Base-by-base conservation (phyloP, 2,329 filamentous ascomycete species). In the Metarhizium rileyi region DNA sequence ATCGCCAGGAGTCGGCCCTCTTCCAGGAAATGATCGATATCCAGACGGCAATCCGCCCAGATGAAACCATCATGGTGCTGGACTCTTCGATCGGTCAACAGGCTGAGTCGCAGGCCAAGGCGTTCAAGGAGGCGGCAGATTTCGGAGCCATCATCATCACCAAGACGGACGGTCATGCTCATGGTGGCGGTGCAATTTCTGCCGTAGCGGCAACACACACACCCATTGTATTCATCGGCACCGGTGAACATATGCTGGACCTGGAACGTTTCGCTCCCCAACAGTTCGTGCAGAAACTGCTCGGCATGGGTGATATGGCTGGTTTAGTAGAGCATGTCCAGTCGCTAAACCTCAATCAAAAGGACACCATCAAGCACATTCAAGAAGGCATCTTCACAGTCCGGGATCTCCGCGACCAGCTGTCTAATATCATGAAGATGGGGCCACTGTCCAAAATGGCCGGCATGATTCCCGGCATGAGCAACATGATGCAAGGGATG, bases 341-440 rank as follows among this genome's bases (percentile, higher is more conserved):
- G 66, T 88, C 86, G 28, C 78, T 98, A 47, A 96, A 95, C 65
- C 80, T 96, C 46, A 90, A 97, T 67, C 93, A 96, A 58, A 97
- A 98, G 70, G 91, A 97, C 61, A 97, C 93, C 3, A 96, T 98
- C 77, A 98, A 98, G 74, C 91, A 98, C 71, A 94, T 98, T 57
- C 86, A 89, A 6, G 91, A 96, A 62, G 93, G 93, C 50, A 90
- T 96, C 55, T 98, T 97, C 68, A 95, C 93, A 0, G 80, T 98
- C 30, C 86, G 93, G 49, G 93, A 98, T 65, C 77, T 98, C 57
- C 83, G 93, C 20, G 93, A 98, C 65, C 94, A 98, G 64, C 81
- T 98, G 12, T 86, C 86, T 51, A 97, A 97, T 62, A 96, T 98
- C 63, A 96, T 97, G 90, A 98, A 98, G 73, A 97, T 98, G 93